These are phyloP conservation scores for Thermoascus crustaceus DNA, from an alignment of 2,329 filamentous ascomycete genomes.

Conservation along the genomic window DNA sequence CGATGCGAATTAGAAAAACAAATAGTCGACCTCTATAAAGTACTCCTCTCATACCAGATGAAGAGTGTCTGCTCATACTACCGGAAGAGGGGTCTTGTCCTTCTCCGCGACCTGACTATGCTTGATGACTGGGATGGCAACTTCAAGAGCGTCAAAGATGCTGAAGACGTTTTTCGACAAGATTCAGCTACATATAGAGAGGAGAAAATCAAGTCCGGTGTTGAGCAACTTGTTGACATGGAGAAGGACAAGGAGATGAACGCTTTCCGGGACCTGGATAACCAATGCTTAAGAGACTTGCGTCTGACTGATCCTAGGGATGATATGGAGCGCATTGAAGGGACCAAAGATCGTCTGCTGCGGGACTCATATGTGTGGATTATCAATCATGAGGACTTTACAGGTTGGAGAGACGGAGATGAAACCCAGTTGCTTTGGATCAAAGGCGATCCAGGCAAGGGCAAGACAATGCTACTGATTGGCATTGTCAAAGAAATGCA, in stretches of 20 bases:
- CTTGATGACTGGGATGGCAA: slow-evolving; percentile 30
- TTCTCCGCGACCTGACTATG: slow-evolving; percentile 23
- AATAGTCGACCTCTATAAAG: slow-evolving; percentile 32
- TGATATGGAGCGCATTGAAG: slow-evolving; percentile 17
- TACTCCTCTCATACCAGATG: slow-evolving; percentile 35
- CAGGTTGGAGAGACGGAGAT: not conserved
- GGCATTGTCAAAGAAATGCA: slow-evolving; percentile 15
- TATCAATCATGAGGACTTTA: not conserved
- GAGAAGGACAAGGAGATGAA: not conserved
- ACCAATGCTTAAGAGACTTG: not conserved
- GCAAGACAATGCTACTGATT: slow-evolving; percentile 19
- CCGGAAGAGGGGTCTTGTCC: slow-evolving; percentile 17
- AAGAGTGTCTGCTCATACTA: slow-evolving; percentile 34
- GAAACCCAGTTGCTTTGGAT: slow-evolving; percentile 14
- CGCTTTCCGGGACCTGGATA: not conserved
- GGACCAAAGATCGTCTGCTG: slow-evolving; percentile 12
- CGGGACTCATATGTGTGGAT: not conserved
- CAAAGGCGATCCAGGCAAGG: slow-evolving; percentile 16
- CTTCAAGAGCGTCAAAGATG: slow-evolving; percentile 16
- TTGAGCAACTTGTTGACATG: not conserved
- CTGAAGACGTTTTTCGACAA: not conserved
- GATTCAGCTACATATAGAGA: not conserved
- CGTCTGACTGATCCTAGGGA: slow-evolving; percentile 21
- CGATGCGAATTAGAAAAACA: slow-evolving; percentile 14
- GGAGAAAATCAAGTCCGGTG: not conserved